Percentiles rank a stretch among this genome's conserved stretches.
These are phyloP conservation scores for Arachnopeziza araneosa DNA, from an alignment of 2,329 filamentous ascomycete genomes.

Conservation along the genomic window DNA sequence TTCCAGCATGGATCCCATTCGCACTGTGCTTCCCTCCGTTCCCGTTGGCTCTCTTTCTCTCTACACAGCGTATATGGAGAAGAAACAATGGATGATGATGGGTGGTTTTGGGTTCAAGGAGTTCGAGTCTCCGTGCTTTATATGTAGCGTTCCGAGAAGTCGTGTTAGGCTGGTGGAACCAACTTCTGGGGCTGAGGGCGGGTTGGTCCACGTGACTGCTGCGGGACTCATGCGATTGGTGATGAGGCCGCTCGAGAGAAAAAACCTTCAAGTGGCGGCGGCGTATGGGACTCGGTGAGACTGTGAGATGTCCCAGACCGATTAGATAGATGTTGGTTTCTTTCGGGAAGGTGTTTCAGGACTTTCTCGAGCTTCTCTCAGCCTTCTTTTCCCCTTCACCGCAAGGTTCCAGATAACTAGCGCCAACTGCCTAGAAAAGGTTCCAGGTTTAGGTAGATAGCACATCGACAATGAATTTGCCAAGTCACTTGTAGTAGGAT, in stretches of 20 bases:
- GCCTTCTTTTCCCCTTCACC: too few relatives aligned
- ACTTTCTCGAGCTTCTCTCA: too few relatives aligned
- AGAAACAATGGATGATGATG: neutral
- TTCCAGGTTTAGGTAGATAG: too few relatives aligned
- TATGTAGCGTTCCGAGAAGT: conserved; percentile 10
- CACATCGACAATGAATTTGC: too few relatives aligned
- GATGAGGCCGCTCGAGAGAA: neutral
- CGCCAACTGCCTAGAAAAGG: too few relatives aligned
- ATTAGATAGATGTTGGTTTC: too few relatives aligned
- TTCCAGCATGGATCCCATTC: conserved; percentile 11
- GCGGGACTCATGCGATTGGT: neutral
- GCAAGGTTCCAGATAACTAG: too few relatives aligned
- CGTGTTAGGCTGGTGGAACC: neutral
- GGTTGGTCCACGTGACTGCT: neutral
- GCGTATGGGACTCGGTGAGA: too few relatives aligned
- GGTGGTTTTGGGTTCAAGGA: neutral
- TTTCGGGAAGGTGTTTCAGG: too few relatives aligned
- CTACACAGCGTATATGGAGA: neutral
- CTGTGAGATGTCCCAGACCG: too few relatives aligned
- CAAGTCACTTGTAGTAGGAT: neutral
- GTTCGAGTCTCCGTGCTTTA: conserved; percentile 6
- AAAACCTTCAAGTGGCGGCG: too few relatives aligned
- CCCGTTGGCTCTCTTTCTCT: neutral
- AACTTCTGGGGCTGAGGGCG: neutral
- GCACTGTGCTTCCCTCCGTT: neutral